These are phyloP conservation scores for Fraxinus sp. DNA, from an alignment of 305 asterid species.

Conservation along the genomic window DNA sequence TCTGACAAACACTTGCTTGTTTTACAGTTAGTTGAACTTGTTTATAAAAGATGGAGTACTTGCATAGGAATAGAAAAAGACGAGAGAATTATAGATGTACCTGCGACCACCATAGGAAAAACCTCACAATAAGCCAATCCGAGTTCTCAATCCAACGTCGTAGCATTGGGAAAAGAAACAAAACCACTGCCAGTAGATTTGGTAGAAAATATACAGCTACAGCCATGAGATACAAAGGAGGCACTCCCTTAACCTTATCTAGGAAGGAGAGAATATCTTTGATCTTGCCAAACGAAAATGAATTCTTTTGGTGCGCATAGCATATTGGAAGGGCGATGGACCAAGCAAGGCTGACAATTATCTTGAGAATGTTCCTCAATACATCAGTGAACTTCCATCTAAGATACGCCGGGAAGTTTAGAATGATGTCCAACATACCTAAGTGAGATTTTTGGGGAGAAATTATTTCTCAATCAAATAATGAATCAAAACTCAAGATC, in stretches of 20 bases:
- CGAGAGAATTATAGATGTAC: constrained; percentile 36
- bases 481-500: constrained; percentile 20
- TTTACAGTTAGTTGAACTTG: constrained; percentile 11
- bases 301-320: constrained; percentile 57
- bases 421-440: constrained; percentile 85
- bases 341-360: constrained; percentile 87
- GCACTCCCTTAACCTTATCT: constrained; percentile 77
- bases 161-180: constrained; percentile 91
- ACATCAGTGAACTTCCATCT: constrained; percentile 85
- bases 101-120: constrained; percentile 99
- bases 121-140: constrained; percentile 85
- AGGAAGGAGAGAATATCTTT: constrained; percentile 56
- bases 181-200: constrained; percentile 63
- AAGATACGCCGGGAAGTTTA: constrained; percentile 89
- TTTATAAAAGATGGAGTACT: constrained; percentile 9
- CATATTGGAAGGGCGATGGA: constrained; percentile 70
- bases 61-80: constrained; percentile 21
- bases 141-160: constrained; percentile 98
- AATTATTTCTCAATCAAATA: constrained; percentile 22
- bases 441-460: constrained; percentile 22
- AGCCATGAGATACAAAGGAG: constrained; percentile 81
- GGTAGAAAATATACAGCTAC: constrained; percentile 82
- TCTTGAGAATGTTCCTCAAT: constrained; percentile 70
- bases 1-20: background rate
- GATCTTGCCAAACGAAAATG: constrained; percentile 41